These are phyloP conservation scores for Babesia ovis DNA, from an alignment of 169 alveolate species.

Conservation along the genomic window DNA sequence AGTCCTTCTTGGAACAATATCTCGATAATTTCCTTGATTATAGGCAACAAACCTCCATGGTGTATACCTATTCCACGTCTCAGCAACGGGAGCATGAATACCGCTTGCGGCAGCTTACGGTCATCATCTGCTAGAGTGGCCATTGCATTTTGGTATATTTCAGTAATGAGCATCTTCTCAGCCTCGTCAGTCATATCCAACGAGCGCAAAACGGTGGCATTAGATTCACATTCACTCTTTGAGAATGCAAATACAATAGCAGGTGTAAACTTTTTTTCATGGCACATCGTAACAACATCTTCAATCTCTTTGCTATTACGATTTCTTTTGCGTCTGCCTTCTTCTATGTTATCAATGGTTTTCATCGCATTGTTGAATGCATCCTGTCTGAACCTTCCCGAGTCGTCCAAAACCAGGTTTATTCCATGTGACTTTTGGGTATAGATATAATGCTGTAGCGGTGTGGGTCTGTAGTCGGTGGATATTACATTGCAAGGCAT, in stretches of 20 bases:
- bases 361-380: conserved; percentile 54
- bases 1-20: conserved; percentile 94
- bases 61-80: conserved; percentile 96
- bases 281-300: conserved; percentile 91
- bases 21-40: conserved; percentile 95
- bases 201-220: conserved; percentile 89
- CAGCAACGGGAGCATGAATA: conserved; percentile 88
- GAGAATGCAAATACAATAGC: conserved; percentile 96
- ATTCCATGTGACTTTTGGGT: conserved; percentile 95
- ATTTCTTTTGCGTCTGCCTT: conserved; percentile 48
- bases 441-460: conserved; percentile 94
- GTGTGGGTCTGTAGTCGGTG: conserved; percentile 98
- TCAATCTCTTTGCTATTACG: conserved; percentile 84
- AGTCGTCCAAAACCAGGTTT: conserved; percentile 93
- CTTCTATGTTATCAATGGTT: conserved; percentile 36
- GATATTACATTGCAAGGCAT: conserved; percentile 97
- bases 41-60: conserved; percentile 98
- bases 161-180: conserved; percentile 89
- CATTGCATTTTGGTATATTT: conserved; percentile 94
- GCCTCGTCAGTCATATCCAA: conserved; percentile 78
- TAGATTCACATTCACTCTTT: conserved; percentile 95
- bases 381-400: conserved; percentile 84
- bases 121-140: conserved; percentile 96
- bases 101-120: conserved; percentile 89
- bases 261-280: conserved; percentile 89